Evolutionary conservation across 2,329 filamentous ascomycete genomes (phyloP), one percentile per base, ranked within the genome.

Genomic region (Fusarium sp.): DNA sequence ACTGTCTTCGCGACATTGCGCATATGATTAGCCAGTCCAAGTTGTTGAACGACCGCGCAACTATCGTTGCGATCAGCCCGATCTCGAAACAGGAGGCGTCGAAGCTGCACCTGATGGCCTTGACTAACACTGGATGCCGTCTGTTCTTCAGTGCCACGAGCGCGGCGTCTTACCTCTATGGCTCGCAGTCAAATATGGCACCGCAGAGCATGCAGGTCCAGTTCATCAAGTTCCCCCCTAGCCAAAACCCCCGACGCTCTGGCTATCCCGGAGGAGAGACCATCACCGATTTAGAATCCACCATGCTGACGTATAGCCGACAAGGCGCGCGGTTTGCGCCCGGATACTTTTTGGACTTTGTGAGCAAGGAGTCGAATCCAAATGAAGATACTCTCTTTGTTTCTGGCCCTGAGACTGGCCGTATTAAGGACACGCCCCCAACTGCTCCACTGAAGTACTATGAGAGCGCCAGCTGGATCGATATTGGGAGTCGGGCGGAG

Each of bases 191-290:
- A 8, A 91, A 86, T 62, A 79, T 86, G 62, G 90, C 93, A 1
- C 95, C 96, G 1, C 95, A 93, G 73, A 98, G 94, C 81, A 98
- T 99, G 94, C 95, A 98, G 80, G 90, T 98, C n/a, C 92, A 97
- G 73, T 96, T 97, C 76, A 94, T 99, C 80, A 97, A 96, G 77
- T 97, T 97, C 63, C 96, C 97, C 1, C 96, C 96, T 59, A 80
- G 77, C 66, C 66, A 75, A 18, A 70, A 54, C 18, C 40, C 78
- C 60, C 71, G 76, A 62, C 74, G 78, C 59, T 66, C 78, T 16
- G 74, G 70, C 6, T 79, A 79, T 51, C 62, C 75, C 37, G 74
- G 76, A n/a, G 73, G 73, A n/a, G 84, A 87, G 34, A 73, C 79
- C 3, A 73, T 80, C 2, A 77, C 86, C 10, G 84, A 88, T 73